phyloP scores from a whole-genome alignment of 2,329 filamentous ascomycete species.

The Aaosphaeria pasadenensis region DNA sequence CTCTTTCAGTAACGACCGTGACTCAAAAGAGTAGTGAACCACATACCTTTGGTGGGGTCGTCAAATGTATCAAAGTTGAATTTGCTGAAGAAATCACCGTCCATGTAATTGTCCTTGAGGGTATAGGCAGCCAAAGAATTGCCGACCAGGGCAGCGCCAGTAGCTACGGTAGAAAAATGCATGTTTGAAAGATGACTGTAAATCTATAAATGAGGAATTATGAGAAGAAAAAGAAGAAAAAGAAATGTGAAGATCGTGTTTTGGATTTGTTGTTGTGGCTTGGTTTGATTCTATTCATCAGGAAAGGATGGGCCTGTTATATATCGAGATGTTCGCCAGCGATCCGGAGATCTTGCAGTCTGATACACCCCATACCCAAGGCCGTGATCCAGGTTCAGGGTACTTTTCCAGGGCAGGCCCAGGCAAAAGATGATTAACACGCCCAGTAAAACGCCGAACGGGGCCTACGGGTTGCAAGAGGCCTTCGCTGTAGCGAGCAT shows the following conservation, averaged over 20 bases:
- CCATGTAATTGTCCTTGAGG: slow-evolving; percentile 37
- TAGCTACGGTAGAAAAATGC: slow-evolving; percentile 35
- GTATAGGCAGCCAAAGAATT: slow-evolving; percentile 41
- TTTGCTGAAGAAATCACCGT: slow-evolving; percentile 43
- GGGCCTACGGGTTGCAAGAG: no score
- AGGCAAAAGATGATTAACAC: no score
- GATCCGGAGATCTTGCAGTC: no score
- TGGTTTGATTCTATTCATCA: no score
- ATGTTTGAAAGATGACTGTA: slow-evolving; percentile 27
- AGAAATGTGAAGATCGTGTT: neutral
- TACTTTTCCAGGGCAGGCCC: no score
- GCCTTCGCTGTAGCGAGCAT: no score
- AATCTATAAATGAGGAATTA: slow-evolving; percentile 31
- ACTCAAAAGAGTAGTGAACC: neutral
- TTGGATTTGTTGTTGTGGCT: no score
- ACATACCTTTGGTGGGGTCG: slow-evolving; percentile 45
- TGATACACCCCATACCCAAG: no score
- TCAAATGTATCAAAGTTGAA: slow-evolving; percentile 44
- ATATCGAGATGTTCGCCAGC: no score
- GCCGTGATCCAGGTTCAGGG: no score
- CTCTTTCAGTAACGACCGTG: neutral
- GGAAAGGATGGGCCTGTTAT: no score
- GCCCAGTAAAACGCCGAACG: no score
- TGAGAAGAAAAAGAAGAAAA: slow-evolving; percentile 17
- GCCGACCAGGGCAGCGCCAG: slow-evolving; percentile 29